phyloP scores from a whole-genome alignment of 176 grass and related monocot species.

The Dendrocalamus sinicus region DNA sequence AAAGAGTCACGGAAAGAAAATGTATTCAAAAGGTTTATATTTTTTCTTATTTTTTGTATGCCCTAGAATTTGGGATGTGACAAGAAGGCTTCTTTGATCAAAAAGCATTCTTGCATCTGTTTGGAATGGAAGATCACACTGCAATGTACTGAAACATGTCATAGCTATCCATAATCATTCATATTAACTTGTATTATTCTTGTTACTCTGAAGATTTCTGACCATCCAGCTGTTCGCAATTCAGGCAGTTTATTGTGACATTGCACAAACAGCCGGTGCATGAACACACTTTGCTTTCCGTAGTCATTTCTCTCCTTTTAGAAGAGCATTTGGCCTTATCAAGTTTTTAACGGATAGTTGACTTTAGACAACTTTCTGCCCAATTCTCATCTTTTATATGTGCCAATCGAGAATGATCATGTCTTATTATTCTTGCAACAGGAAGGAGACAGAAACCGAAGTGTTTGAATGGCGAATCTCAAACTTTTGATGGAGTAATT shows the following conservation, averaged over 20 bases:
- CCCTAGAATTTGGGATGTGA: too few species aligned
- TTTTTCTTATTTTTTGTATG: too few species aligned
- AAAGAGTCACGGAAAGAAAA: too few species aligned
- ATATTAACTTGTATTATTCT: not conserved
- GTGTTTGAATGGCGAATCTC: slow-evolving; percentile 35
- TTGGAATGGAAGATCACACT: not conserved
- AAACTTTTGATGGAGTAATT: slow-evolving; percentile 31
- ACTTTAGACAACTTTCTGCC: slow-evolving; percentile 30
- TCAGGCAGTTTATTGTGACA: slow-evolving; percentile 6
- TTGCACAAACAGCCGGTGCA: not conserved
- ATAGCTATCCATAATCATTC: not conserved
- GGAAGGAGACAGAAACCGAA: slow-evolving; percentile 21
- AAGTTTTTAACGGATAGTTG: slow-evolving; percentile 29
- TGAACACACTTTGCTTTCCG: slow-evolving; percentile 20
- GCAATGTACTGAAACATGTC: not conserved
- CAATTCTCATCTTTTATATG: slow-evolving; percentile 24
- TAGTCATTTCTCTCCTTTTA: slow-evolving; percentile 28
- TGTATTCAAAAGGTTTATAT: too few species aligned
- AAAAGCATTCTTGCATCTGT: not conserved
- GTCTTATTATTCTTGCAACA: slow-evolving; percentile 23
- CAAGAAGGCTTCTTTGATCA: not conserved
- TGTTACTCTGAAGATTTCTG: slow-evolving; percentile 14
- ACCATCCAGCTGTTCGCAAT: not conserved
- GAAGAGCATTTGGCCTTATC: slow-evolving; percentile 47
- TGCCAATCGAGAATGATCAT: slow-evolving; percentile 25